Conservation (phyloP, 2,329 filamentous ascomycete species). For the Talaromyces marneffei region DNA sequence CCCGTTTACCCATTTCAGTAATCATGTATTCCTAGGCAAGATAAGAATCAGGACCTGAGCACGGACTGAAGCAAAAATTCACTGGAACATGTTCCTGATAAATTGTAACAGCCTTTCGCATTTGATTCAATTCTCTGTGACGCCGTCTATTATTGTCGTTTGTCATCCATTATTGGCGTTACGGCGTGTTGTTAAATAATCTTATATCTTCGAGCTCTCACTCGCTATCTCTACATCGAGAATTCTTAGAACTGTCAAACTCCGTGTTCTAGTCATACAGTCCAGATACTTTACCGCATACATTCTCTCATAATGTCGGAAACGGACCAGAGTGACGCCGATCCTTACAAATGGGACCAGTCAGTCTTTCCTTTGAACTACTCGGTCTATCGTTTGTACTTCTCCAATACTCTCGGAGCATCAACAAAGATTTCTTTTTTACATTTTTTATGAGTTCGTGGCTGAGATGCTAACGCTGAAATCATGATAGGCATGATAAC, state of each 20-base stretch:
- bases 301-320: not conserved
- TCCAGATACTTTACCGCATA: not conserved
- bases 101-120: not conserved
- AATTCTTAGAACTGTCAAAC: not conserved
- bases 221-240: not conserved
- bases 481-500: not conserved
- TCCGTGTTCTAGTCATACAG: not conserved
- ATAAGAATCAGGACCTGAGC: not conserved
- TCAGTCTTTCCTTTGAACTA: not conserved
- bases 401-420: not conserved
- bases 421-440: not conserved
- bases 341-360: not conserved
- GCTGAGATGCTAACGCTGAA: not conserved
- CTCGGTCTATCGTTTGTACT: not conserved
- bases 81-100: not conserved
- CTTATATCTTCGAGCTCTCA: not conserved
- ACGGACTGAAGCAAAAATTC: not conserved
- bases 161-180: not conserved
- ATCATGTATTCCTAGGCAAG: not conserved
- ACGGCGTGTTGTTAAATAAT: not conserved
- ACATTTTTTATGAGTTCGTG: not conserved
- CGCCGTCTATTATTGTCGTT: not conserved
- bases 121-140: not conserved
- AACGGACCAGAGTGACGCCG: not conserved
- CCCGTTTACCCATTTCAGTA: not conserved